Evolutionary conservation across 2,329 filamentous ascomycete genomes (phyloP).

Genomic region (Paramyrothecium sp.): DNA sequence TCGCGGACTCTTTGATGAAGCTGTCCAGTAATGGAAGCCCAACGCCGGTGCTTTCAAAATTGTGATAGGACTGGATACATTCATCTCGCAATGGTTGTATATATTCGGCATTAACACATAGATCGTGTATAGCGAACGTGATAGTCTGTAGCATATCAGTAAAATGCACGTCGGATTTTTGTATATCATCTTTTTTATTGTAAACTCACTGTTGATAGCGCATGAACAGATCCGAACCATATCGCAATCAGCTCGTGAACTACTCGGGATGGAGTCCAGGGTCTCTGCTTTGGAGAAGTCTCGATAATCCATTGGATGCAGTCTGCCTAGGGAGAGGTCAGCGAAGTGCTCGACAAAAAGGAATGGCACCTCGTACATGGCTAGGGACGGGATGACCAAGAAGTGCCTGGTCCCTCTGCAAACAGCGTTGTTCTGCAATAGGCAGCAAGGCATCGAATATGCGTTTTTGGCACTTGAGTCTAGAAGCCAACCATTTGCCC

Average conservation of each 20-base stretch:
- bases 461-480: not conserved
- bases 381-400: not conserved
- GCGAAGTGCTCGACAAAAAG: not conserved
- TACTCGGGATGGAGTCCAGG: not conserved
- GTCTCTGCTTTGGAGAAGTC: constrained; percentile 1
- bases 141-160: constrained; percentile 1
- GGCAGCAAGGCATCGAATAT: not conserved
- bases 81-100: constrained; percentile 2
- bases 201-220: constrained; percentile 1
- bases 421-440: constrained; percentile 1
- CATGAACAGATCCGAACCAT: constrained; percentile 5
- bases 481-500: not conserved
- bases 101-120: constrained; percentile 5
- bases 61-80: not conserved
- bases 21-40: constrained; percentile 5
- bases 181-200: not conserved
- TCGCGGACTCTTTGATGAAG: constrained; percentile 8
- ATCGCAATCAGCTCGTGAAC: constrained; percentile 4
- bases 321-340: not conserved
- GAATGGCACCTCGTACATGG: not conserved
- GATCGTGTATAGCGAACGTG: constrained; percentile 2
- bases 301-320: constrained; percentile 8
- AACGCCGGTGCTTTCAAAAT: not conserved
- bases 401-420: not conserved
- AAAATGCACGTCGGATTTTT: not conserved